Base-by-base conservation (phyloP, 2,329 filamentous ascomycete genomes). In the Huntiella abstrusa region DNA sequence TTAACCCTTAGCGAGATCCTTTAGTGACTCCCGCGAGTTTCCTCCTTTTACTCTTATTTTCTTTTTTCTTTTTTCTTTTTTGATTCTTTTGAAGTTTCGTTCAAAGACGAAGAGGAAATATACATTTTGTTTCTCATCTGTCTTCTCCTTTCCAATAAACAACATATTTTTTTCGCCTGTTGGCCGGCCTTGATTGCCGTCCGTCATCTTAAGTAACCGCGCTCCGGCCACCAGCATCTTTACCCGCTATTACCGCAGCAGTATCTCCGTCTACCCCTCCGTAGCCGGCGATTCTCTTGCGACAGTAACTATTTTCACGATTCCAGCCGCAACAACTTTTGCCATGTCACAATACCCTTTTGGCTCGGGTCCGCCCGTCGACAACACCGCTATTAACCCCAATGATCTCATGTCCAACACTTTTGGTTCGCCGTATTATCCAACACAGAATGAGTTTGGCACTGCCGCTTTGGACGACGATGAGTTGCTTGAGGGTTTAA, bases 401-500 rank as follows among this genome's bases (percentile, higher is more conserved):
- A 37, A 34, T 13, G 41, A 45, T 37, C 19, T 35, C 22, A 46
- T 44, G 40, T 35, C 47, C 28, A 36, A 39, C 46, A 37, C 38
- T 41, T 37, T 48, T 40, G 44, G 46, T 44, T 43, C 44, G 19
- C 39, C 46, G 22, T 43, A 45, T 43, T 46, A 51, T 28, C 35
- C 45, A 17, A 40, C 35, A 32, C 78, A 76, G 49, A 80, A 74
- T 59, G 94, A 86, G 64, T 80, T 80, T 40, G 78, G 77, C 54
- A 81, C 80, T 51, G 81, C 83, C 8, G 72, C 80, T 36, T 87
- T 94, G 53, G 80, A 76, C 51, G 88, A 94, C 53, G 88, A 95
- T 52, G 88, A 95, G 58, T 69, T 96, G 41, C 70, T 88, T 41
- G 87, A 94, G 53, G 73, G 73, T 33, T 68, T 88, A 6, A 40